phyloP scores from a whole-genome alignment of 139 green algal species.

The Desmodesmus armatus region DNA sequence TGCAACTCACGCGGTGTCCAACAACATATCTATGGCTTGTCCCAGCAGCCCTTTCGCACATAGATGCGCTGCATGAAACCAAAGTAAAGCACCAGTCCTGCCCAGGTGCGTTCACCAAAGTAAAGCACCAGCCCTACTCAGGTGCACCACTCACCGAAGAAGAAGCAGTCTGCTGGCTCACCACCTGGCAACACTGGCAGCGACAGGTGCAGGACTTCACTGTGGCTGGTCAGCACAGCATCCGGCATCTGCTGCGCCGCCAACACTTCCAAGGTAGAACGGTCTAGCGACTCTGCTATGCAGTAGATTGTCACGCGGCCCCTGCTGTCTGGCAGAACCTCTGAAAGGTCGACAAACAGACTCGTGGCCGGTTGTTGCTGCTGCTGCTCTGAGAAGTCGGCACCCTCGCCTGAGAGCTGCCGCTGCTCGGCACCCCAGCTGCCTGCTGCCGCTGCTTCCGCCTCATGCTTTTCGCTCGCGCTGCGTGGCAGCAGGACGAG shows the following conservation, averaged over 20 bases:
- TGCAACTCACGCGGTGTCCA: no score
- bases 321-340: not conserved
- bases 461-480: not conserved
- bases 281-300: conserved; percentile 23
- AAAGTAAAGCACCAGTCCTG: no score
- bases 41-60: no score
- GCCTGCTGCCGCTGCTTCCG: not conserved
- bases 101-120: no score
- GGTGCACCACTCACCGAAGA: no score
- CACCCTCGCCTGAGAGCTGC: conserved; percentile 2
- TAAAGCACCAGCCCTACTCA: no score
- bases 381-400: not conserved
- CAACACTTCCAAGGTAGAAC: no score
- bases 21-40: no score
- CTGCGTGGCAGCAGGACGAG: conserved; percentile 27
- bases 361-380: no score
- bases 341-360: not conserved
- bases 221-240: conserved; percentile 10
- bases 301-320: conserved; percentile 30
- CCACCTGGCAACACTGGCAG: not conserved
- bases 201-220: conserved; percentile 23
- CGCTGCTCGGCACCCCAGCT: not conserved
- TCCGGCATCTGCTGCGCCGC: no score
- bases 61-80: no score
- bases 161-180: conserved; percentile 48